A percentile compares a stretch with the other conserved stretches of the same genome.
Conservation (phyloP, 305 asterid genomes). For the Fraxinus albicans region DNA sequence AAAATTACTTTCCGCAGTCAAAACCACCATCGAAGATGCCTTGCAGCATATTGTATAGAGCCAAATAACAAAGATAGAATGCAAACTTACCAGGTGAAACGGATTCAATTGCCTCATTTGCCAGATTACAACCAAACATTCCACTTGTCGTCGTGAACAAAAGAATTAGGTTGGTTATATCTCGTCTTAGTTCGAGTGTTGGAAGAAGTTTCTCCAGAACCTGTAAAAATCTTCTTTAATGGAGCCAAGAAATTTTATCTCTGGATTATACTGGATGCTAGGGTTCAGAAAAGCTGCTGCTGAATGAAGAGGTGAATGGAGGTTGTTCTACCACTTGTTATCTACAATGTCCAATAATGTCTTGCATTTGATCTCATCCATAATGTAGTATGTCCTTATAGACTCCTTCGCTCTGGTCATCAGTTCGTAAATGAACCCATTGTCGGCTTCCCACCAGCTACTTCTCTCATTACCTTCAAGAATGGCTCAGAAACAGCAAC, state of each 20-base stretch:
- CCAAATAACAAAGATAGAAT: not conserved
- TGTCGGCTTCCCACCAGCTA: constrained; percentile 67
- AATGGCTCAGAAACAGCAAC: constrained; percentile 88
- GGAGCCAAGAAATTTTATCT: constrained; percentile 68
- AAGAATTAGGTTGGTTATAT: constrained; percentile 72
- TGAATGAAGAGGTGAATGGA: constrained; percentile 86
- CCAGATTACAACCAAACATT: constrained; percentile 89
- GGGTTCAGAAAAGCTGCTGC: constrained; percentile 96
- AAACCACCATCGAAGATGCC: not conserved
- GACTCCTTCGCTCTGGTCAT: constrained; percentile 91
- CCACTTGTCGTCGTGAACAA: constrained; percentile 69
- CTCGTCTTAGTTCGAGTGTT: constrained; percentile 76
- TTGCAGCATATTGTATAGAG: constrained; percentile 12
- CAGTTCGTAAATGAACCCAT: constrained; percentile 78
- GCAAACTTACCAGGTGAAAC: constrained; percentile 65
- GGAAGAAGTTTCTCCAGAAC: constrained; percentile 86
- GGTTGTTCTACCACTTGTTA: constrained; percentile 79
- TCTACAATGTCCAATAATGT: constrained; percentile 80
- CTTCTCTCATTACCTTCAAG: constrained; percentile 87
- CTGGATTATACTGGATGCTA: constrained; percentile 79
- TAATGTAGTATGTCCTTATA: constrained; percentile 79
- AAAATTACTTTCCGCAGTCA: no score
- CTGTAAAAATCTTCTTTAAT: constrained; percentile 75
- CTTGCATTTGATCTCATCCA: constrained; percentile 91
- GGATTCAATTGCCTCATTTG: constrained; percentile 79